Evolutionary conservation across 1,284 basidiomycete species (phyloP), one percentile per base, ranked within the genome.

Genomic region (Grifola frondosa): DNA sequence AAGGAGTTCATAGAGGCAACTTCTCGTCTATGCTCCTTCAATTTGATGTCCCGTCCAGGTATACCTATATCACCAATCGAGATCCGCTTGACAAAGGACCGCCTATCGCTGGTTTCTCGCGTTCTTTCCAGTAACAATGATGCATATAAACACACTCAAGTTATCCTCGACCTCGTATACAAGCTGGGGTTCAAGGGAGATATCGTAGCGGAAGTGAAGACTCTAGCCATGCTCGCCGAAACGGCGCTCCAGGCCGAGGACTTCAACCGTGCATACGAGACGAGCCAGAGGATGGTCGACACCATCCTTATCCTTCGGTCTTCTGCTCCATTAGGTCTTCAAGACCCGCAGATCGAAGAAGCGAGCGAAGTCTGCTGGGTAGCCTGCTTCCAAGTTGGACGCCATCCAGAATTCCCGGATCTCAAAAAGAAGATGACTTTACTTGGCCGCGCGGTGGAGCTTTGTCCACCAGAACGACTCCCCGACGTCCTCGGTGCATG

Each of bases 1-100:
- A 86, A 84, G 45, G 87, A 92, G 49, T 97, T 97, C 64, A 96
- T 97, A 50, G 92, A 97, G 69, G 94, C 94, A 2, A 97, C 95
- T 0, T 86, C 87, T 42, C 78, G 89, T 24, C 78, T 97, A 38
- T 83, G 82, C 30, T 87, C 91, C 19, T 91, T 88, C 74, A 88
- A 91, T 49, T 73, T 94, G 42, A 75, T 74, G 57, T 85, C 89
- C 11, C 76, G 79, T 16, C 79, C 80, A 6, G 87, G 88, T 25
- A 80, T 87, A 28, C 77, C 83, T 3, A 83, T 97, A 40, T 80
- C 91, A 5, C 94, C 94, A 0, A 80, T 95, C 48, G 91, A 97
- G 64, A 92, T 97, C 48, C 84, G 93, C 8, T 75, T 95, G 28
- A 89, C 88, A 21, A 86, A 88, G 52, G 88, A 96, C 63, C 84